Evolutionary conservation across 306 rosid species (phyloP), one percentile per base, ranked within the genome.

Genomic region (Lotus japonicus): DNA sequence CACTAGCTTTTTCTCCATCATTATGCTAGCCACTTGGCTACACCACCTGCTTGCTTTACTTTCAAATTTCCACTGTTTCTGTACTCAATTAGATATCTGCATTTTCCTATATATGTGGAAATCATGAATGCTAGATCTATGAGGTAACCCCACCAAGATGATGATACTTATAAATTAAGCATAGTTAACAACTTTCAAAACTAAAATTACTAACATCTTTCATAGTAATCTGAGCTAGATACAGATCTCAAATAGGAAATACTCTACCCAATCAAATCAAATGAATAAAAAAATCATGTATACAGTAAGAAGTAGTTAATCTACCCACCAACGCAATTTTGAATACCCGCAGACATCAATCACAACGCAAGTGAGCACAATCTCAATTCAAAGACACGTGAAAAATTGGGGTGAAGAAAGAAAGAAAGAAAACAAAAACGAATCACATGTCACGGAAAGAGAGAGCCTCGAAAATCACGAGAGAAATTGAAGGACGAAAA

Each of bases 271-370:
- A 62, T 55, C 28, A 68, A 46, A 66, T 15, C n/a, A n/a, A n/a
- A n/a, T n/a, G 5, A 12, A 44, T 15, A 62, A 38, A 81, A 60
- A 18, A 31, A 1, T 7, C 11, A n/a, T 11, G 19, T 61, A 41
- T 13, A 21, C 31, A 26, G 31, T 26, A 3, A 26, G 2, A 26
- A 26, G 31, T 4, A 26, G 31, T 58, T 33, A 68, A 69, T 41
- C 73, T 75, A 71, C 81, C 81, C 82, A 89, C 91, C 86, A 69
- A 77, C 26, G 84, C 92, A 84, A 84, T 73, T 83, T 60, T 68
- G 73, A 63, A 84, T 68, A 85, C 66, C 84, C 66, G 85, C 73
- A 76, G 75, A 75, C 84, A 86, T 79, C 59, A 80, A 86, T 79
- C 59, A 80, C 3, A 3, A 21, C 78, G 70, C 39, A 69, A 83